Evolutionary conservation across 1,284 basidiomycete genomes (phyloP).

Genomic region (Rhodotorula mucilaginosa): DNA sequence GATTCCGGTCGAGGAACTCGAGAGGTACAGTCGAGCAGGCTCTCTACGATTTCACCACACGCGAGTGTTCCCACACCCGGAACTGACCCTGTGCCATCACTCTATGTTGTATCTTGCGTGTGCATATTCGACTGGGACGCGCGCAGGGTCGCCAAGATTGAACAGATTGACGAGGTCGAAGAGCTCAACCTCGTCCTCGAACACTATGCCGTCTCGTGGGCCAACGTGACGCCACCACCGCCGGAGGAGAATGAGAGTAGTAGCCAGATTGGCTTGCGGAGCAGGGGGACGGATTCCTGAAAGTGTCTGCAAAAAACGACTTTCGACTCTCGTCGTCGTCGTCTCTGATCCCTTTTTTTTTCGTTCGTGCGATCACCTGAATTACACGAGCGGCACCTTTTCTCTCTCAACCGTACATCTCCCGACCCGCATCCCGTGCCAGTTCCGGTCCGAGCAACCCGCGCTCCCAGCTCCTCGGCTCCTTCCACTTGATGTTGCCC

Average conservation of each 20-base stretch:
- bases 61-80: neutral
- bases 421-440: conserved; percentile 8
- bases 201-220: conserved; percentile 69
- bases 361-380: too few relatives aligned
- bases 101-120: neutral
- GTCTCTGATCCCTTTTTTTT: neutral
- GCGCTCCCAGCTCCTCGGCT: conserved; percentile 33
- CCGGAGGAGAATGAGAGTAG: neutral
- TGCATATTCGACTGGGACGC: neutral
- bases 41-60: neutral
- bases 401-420: conserved; percentile 26
- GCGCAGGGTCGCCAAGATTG: conserved; percentile 67
- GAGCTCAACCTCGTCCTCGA: conserved; percentile 80
- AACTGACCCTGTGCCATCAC: neutral
- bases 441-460: conserved; percentile 31
- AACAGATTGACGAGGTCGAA: conserved; percentile 86
- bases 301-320: neutral
- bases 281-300: neutral
- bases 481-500: conserved; percentile 13
- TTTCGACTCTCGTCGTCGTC: neutral
- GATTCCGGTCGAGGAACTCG: conserved; percentile 59
- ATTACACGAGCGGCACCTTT: too few relatives aligned
- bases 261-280: neutral
- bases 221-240: neutral
- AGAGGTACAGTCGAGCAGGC: conserved; percentile 55